Evolutionary conservation across 2,329 filamentous ascomycete species (phyloP), one percentile per base, ranked within the genome.

Genomic region (Coniochaeta hoffmannii): DNA sequence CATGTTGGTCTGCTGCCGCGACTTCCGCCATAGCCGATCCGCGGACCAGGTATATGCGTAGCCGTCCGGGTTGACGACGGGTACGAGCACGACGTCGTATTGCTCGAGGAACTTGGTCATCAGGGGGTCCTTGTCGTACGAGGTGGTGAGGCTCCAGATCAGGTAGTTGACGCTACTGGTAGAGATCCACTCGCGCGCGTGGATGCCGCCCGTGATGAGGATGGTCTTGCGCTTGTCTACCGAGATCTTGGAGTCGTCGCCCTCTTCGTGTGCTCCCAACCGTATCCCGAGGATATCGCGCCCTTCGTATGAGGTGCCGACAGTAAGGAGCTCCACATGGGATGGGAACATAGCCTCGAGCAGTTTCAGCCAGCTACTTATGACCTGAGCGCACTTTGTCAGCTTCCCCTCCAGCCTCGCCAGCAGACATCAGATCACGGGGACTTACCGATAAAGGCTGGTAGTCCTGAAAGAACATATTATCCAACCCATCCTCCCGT

Each of bases 141-240:
- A 82, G 1, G 88, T 92, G 64, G 96, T 89, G 50, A 97, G 79
- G 15, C 84, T 89, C 82, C 94, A 96, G 10, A 93, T 90, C 30
- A 96, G 75, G 64, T 96, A 97, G 64, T 88, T 95, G 53, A 95
- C 90, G 0, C 91, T 96, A 64, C 87, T 94, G 1, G 88, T 91
- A 50, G 90, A 90, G 61, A 99, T 96, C 94, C 94, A 99, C 76
- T 99, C 94, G 35, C 94, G 83, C 3, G 92, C 93, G 69, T 97
- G 94, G n/a, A 89, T 79, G 51, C 93, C 93, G 54, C 90, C 94
- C 4, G 86, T 86, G 19, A 99, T 76, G 53, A 64, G 60, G 15
- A 70, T 68, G 2, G 68, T 67, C 57, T 69, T 67, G 34, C 60
- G 60, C 38, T 17, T 55, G 34, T 53, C 44, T 9, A 34, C 32